Base-by-base conservation (phyloP, 164 flowering plant species). In the Piper longum region DNA sequence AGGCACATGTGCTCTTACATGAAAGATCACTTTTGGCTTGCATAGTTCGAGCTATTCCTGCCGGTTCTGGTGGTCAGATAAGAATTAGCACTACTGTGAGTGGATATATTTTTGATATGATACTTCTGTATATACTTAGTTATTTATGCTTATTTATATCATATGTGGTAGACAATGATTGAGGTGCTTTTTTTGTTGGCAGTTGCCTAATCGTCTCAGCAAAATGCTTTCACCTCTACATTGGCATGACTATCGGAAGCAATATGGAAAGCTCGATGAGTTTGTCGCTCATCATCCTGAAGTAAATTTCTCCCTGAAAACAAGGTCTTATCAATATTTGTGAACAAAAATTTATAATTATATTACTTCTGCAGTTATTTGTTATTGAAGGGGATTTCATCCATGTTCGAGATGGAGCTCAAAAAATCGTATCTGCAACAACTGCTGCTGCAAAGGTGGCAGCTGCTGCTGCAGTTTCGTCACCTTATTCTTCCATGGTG, bases 221-320 rank as follows among this genome's bases (percentile, higher is more conserved):
- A 95, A 90, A 81, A 89, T 95, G 93, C 86, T 95, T 60, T 84
- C 91, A 39, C 99, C 99, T 57, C 77, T 91, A 18, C 90, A 91
- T 71, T 95, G 99, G 99, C 91, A 89, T 76, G 99, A 95, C 75
- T 95, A 95, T 72, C 86, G 79, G 77, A 89, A 70, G 67, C 82
- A 74, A 60, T 87, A 86, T 74, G 99, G 99, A 59, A 95, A 86
- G 75, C 97, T 95, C 66, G 96, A 91, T 63, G 96, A 91, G 43
- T 95, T 91, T 75, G 83, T 95, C 41, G 79, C 79, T 17, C 61
- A 78, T 67, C 96, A 95, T 70, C 89, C 85, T 3, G 89, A 88
- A 74, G 96, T 88, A 67, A 76, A 86, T 72, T 43, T 65, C 17
- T 41, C 14, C 42, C 36, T 43, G 41, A 41, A 16, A 41, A 17